Base-by-base conservation (phyloP, 306 rosid species). In the Hylodesmum podocarpum region DNA sequence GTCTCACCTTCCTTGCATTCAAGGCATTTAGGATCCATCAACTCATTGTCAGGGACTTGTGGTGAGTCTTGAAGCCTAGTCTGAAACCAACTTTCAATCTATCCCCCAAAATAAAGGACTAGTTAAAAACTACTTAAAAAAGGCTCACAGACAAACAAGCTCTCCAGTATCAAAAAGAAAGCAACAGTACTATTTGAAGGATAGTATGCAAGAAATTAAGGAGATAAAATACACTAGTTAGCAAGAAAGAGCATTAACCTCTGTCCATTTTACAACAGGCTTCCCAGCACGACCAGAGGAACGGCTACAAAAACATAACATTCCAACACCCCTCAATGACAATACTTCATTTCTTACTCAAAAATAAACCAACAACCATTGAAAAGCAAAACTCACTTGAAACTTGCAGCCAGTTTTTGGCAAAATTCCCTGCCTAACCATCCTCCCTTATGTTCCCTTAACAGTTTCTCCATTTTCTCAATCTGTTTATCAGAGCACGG, bases 221-320 rank as follows among this genome's bases (percentile, higher is more conserved):
- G 13, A 41, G 77, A 36, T 12, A 21, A 19, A 63, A 50, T 21
- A 24, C 62, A 72, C 0, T 3, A 79, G 54, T 47, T 1, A 18
- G 49, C 4, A 39, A 44, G 71, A 78, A 70, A 81, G 59, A 36
- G 70, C 59, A 75, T 59, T 39, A 41, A 95, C 98, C 96, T 95
- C 92, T 8, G 77, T 82, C 97, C 96, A 90, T 80, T 88, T 95
- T 61, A 95, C 21, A 46, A 85, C 21, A 24, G 99, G 98, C 43
- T 95, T 92, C 75, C 97, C 99, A 36, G 98, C 97, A 65, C 98
- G 98, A 77, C 86, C 99, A 16, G 94, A 73, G 0, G 97, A 91
- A 61, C 85, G 90, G 80, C 98, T 95, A 90, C 85, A 88, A 25
- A 78, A 14, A 33, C 70, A 85, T 14, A 65, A 76, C 65, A 84